Base-by-base conservation (phyloP, 148 eudicot species). In the Pouteria glomerata region DNA sequence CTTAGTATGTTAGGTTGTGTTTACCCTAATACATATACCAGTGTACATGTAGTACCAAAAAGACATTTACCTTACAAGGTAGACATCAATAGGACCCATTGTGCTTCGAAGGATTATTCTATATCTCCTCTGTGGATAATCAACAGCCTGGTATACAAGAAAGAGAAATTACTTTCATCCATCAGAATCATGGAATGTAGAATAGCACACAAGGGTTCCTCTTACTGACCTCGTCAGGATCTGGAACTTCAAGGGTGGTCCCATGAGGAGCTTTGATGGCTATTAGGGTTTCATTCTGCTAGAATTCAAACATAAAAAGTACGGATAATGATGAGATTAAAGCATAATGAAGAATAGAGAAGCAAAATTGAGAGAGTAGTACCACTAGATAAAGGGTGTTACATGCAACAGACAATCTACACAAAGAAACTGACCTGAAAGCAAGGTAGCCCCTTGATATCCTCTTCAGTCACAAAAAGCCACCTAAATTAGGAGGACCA, bases 201-300 rank as follows among this genome's bases (percentile, higher is more conserved):
- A 41, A 55, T 3, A 29, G 42, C 30, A 61, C 58, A 63, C 56
- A 50, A 68, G 47, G 26, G 16, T 29, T 53, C 33, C 21, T 30
- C 30, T 69, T 31, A 63, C 80, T 73, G 83, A 85, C 96, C 89
- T 89, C 94, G 62, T 92, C 93, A 41, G 99, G 99, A 84, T 91
- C 96, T 68, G 99, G 99, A 69, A 95, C 99, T 88, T 95, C 99
- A 76, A 95, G 87, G 29, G 96, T 95, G 68, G 99, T 91, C 30
- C 97, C 99, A 78, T 95, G 99, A n/a, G 99, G 99, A 78, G 99
- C 97, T 83, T 95, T 92, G 48, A 95, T 79, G 72, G 99, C 99
- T 77, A 95, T 90, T 65, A 95, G 79, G 44, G 99, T 95, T 85
- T 94, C 90, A 85, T 88, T 87, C 98, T 94, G 90, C 65, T 48